Evolutionary conservation across 192 early-diverging fungal genomes (phyloP).

Genomic region (Mortierella alpina): DNA sequence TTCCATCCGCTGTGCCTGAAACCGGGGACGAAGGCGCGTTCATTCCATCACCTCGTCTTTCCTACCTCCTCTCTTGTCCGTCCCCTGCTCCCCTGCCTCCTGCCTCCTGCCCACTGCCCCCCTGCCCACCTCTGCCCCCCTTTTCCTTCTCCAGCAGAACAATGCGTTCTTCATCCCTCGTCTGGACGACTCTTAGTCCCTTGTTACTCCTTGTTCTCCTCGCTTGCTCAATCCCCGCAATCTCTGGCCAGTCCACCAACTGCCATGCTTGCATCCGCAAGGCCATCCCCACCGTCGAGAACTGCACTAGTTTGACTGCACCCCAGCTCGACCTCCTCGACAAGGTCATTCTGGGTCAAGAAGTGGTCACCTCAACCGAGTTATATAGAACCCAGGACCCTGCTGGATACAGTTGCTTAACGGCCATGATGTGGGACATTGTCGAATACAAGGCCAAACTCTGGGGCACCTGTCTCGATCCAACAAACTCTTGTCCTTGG

Average conservation of each 20-base stretch:
- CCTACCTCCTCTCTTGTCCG: no score
- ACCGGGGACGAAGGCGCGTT: no score
- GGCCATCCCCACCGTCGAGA: conserved; percentile 12
- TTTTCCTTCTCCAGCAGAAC: neutral
- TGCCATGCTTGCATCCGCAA: conserved; percentile 30
- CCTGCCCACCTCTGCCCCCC: no score
- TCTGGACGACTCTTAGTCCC: conserved; percentile 1
- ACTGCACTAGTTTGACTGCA: conserved; percentile 5
- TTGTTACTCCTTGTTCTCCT: conserved; percentile 3
- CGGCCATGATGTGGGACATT: conserved; percentile 39
- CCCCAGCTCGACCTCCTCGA: conserved; percentile 20
- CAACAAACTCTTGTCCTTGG: conserved; percentile 21
- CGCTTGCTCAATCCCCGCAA: conserved; percentile 1
- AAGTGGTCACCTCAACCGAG: neutral
- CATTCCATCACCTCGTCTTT: no score
- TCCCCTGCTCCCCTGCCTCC: no score
- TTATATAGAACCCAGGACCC: conserved; percentile 16
- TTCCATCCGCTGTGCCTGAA: no score
- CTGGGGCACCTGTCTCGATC: conserved; percentile 28
- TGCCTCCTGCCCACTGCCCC: no score
- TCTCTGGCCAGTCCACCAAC: conserved; percentile 19
- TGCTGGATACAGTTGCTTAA: conserved; percentile 16
- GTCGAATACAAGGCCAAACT: conserved; percentile 45
- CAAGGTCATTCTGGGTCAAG: conserved; percentile 19
- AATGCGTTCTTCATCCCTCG: conserved; percentile 16